A percentile compares a stretch with the other conserved stretches of the same genome.
Conservation (phyloP, 1,284 basidiomycete genomes). For the Microbotryomycetes sp. region DNA sequence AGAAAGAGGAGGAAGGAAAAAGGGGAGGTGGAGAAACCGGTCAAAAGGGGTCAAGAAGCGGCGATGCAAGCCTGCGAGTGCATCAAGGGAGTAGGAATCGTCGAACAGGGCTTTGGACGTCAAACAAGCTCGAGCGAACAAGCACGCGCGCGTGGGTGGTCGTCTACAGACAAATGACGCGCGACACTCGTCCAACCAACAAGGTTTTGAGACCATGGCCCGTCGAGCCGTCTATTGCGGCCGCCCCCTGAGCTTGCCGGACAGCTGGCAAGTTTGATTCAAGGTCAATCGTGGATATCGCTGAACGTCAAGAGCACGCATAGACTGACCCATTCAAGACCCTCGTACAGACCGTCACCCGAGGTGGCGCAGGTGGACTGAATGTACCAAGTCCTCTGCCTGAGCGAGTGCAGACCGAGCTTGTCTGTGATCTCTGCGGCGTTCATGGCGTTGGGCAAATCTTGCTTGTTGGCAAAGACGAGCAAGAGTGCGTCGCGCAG, state of each 20-base stretch:
- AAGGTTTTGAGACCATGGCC: too few species aligned
- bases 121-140: too few species aligned
- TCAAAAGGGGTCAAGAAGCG: too few species aligned
- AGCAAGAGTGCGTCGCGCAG: constrained; percentile 96
- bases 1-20: too few species aligned
- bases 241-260: neutral
- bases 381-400: constrained; percentile 98
- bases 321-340: constrained; percentile 57
- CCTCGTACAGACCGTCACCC: constrained; percentile 98
- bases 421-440: constrained; percentile 99
- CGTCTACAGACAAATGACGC: too few species aligned
- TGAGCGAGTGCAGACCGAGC: constrained; percentile 92
- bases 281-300: neutral
- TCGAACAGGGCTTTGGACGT: too few species aligned
- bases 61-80: too few species aligned
- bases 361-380: constrained; percentile 99
- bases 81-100: too few species aligned
- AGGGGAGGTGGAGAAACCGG: too few species aligned
- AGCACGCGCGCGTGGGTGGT: too few species aligned
- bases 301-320: neutral
- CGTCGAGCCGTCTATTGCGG: neutral
- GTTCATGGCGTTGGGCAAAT: constrained; percentile 98
- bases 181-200: too few species aligned
- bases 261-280: neutral
- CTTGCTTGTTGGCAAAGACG: constrained; percentile 99